Conservation (phyloP, 176 grass and related monocot genomes). For the Eremochloa ophiuroides region DNA sequence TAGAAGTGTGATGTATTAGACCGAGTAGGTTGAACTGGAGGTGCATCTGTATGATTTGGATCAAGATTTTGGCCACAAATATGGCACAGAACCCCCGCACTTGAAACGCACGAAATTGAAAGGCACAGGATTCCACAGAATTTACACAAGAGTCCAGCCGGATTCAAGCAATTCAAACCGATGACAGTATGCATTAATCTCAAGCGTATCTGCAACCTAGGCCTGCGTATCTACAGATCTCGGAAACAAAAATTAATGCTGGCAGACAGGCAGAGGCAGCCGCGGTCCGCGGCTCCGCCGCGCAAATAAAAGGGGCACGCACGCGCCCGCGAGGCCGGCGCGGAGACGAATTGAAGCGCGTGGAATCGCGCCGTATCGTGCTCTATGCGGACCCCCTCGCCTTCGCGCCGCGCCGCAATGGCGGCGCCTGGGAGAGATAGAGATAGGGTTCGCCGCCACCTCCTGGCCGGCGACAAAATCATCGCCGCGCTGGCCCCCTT, state of each 20-base stretch:
- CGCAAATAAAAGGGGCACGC: slow-evolving; percentile 15
- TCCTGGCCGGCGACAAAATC: background rate
- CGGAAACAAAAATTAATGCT: background rate
- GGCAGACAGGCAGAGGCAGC: background rate
- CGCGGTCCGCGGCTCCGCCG: background rate
- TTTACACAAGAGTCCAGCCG: too few species aligned
- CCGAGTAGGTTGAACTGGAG: too few species aligned
- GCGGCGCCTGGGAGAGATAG: slow-evolving; percentile 18
- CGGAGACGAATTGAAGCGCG: background rate
- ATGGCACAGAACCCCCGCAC: too few species aligned
- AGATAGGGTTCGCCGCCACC: background rate
- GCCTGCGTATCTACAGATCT: background rate
- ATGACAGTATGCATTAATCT: background rate
- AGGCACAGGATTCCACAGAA: too few species aligned
- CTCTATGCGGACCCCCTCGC: background rate
- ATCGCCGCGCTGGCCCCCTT: slow-evolving; percentile 15
- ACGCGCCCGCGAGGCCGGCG: background rate
- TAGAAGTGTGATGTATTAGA: too few species aligned
- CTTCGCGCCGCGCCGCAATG: background rate
- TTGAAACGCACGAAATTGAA: too few species aligned
- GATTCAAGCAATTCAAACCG: too few species aligned
- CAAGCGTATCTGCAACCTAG: background rate
- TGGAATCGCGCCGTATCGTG: background rate
- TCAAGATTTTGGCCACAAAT: too few species aligned
- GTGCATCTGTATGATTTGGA: too few species aligned